Percentiles rank a stretch among this genome's conserved stretches.
phyloP scores from a whole-genome alignment of 106 monocot species.

The Dendrobium nobile region DNA sequence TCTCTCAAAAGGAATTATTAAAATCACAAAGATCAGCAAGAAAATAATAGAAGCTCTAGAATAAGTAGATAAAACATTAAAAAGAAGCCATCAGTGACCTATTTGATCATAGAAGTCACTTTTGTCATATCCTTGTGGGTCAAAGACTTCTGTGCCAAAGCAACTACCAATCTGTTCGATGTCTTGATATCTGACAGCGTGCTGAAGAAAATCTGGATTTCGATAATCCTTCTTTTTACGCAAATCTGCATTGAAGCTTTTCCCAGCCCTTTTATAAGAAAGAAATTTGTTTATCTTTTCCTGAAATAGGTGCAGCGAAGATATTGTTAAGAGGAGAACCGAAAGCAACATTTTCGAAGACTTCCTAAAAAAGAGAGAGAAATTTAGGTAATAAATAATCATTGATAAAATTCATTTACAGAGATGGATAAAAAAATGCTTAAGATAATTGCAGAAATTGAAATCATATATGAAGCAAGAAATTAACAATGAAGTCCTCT shows the following conservation, averaged over 20 bases:
- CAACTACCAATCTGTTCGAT: constrained; percentile 90
- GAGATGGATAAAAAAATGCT: no score
- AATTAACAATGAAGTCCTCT: no score
- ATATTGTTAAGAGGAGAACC: no score
- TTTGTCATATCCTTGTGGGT: constrained; percentile 89
- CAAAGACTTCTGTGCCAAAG: constrained; percentile 91
- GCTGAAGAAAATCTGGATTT: constrained; percentile 93
- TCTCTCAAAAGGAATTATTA: no score
- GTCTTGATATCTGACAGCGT: constrained; percentile 89
- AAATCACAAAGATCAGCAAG: no score
- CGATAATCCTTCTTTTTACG: constrained; percentile 85
- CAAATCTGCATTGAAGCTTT: constrained; percentile 83
- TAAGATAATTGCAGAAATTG: no score
- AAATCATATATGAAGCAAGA: no score
- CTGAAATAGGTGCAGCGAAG: constrained; percentile 30
- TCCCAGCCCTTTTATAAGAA: constrained; percentile 63
- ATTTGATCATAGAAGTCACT: constrained; percentile 95
- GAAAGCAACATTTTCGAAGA: no score
- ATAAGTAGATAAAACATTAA: background rate
- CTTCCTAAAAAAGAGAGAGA: no score
- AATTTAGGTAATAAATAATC: no score
- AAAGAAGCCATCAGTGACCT: constrained; percentile 33
- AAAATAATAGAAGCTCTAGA: background rate
- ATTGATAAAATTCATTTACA: no score
- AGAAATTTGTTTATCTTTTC: constrained; percentile 81